These are phyloP conservation scores for Kalmusia sp. DNA, from an alignment of 2,329 filamentous ascomycete species.

Conservation along the genomic window DNA sequence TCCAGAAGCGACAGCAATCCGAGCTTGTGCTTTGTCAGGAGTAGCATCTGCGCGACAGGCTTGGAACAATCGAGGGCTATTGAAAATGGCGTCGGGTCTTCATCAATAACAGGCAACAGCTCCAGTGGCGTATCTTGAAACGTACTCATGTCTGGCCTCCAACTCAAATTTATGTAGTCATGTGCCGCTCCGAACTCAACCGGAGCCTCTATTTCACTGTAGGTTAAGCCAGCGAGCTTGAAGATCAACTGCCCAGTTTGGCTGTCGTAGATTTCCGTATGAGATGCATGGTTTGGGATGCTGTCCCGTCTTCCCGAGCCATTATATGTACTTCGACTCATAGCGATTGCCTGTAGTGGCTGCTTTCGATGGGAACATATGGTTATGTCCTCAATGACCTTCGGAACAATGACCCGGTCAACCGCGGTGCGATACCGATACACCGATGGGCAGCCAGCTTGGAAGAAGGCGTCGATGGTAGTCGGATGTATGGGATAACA, in stretches of 20 bases:
- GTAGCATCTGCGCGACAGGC: no score
- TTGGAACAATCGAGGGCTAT: no score
- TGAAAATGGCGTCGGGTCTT: no score
- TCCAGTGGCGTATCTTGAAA: no score
- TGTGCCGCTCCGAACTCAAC: not conserved
- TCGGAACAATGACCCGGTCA: conserved; percentile 22
- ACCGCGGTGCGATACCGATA: conserved; percentile 16
- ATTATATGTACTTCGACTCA: conserved; percentile 1
- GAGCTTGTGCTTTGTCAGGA: no score
- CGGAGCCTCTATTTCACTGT: not conserved
- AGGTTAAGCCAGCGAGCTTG: not conserved
- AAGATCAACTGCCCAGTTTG: not conserved
- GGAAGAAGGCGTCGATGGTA: conserved; percentile 34
- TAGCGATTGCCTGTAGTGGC: conserved; percentile 5
- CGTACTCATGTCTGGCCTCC: conserved; percentile 15
- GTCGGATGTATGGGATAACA: conserved; percentile 35
- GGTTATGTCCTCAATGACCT: conserved; percentile 27
- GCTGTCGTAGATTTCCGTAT: not conserved
- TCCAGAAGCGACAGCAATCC: no score
- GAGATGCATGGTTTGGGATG: conserved; percentile 12
- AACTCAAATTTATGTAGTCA: not conserved
- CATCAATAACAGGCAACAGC: no score
- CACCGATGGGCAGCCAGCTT: conserved; percentile 21
- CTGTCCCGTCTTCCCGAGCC: conserved; percentile 17
- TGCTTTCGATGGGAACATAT: conserved; percentile 12